phyloP scores from a whole-genome alignment of 768 basidiomycete species.

The Clathrus columnatus region DNA sequence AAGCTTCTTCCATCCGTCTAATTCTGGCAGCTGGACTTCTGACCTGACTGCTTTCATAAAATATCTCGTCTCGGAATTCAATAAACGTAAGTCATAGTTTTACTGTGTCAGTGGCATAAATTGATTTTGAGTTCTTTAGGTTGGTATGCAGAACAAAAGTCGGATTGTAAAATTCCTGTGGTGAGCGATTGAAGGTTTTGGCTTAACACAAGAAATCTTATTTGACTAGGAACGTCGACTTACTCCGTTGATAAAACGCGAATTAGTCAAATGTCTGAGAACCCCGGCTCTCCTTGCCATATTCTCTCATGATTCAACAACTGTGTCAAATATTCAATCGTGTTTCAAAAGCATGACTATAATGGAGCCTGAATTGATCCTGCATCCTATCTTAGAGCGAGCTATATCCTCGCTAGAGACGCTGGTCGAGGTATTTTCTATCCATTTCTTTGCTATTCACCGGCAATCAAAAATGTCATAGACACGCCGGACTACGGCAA shows the following conservation, averaged over 20 bases:
- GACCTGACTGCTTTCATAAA: constrained; percentile 82
- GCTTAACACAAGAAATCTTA: neutral
- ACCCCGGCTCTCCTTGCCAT: constrained; percentile 83
- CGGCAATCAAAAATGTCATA: constrained; percentile 20
- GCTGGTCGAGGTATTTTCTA: constrained; percentile 55
- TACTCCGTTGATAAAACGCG: constrained; percentile 69
- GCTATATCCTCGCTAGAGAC: constrained; percentile 84
- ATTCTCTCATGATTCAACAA: constrained; percentile 75
- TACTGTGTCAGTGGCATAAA: neutral
- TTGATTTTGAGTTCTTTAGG: constrained; percentile 29
- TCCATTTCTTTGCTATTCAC: neutral
- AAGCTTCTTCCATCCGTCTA: constrained; percentile 86
- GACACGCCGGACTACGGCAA: constrained; percentile 79
- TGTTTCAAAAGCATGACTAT: constrained; percentile 75
- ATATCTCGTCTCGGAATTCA: constrained; percentile 75
- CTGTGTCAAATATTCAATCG: constrained; percentile 67
- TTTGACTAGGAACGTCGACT: constrained; percentile 55
- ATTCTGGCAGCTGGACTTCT: constrained; percentile 74
- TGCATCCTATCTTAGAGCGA: constrained; percentile 73
- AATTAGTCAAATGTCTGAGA: constrained; percentile 73
- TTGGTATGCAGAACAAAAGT: constrained; percentile 69
- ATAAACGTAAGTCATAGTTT: constrained; percentile 46
- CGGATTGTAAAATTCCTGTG: constrained; percentile 72
- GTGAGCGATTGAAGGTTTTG: constrained; percentile 24
- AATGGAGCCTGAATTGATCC: constrained; percentile 80